Conservation (phyloP, 495 filamentous ascomycete species). For the Xylaria nigripes region DNA sequence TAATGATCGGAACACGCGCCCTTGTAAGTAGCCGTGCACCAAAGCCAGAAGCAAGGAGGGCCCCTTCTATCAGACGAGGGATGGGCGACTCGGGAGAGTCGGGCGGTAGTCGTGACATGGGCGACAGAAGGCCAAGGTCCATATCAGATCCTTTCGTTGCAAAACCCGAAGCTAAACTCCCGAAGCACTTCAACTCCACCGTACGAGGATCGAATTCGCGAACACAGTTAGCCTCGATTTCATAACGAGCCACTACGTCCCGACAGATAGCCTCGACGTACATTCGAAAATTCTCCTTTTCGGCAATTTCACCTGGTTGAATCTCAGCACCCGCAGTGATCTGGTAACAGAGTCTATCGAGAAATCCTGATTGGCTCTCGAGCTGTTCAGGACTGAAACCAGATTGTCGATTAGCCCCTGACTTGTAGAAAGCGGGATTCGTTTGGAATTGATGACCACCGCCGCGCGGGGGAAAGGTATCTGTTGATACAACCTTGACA, state of each 20-base stretch:
- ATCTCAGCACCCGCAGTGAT: conserved; percentile 42
- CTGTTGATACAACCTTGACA: conserved; percentile 11
- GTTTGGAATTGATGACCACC: conserved; percentile 1
- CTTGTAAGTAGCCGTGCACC: conserved; percentile 61
- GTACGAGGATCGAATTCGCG: conserved; percentile 36
- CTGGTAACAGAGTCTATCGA: conserved; percentile 37
- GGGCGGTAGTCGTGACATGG: conserved; percentile 40
- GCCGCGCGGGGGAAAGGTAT: conserved; percentile 17
- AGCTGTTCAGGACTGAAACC: conserved; percentile 29
- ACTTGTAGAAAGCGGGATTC: conserved; percentile 14
- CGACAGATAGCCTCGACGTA: conserved; percentile 50
- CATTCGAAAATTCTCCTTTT: conserved; percentile 56
- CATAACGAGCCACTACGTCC: conserved; percentile 43
- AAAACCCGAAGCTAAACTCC: conserved; percentile 65
- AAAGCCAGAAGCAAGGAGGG: conserved; percentile 58
- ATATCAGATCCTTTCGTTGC: conserved; percentile 67
- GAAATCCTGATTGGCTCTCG: conserved; percentile 34
- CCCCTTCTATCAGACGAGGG: conserved; percentile 58
- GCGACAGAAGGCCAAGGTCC: conserved; percentile 62
- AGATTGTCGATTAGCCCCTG: conserved; percentile 11
- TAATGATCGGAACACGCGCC: conserved; percentile 76
- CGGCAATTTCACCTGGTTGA: conserved; percentile 41
- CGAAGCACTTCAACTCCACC: conserved; percentile 59
- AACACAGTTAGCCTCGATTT: conserved; percentile 29
- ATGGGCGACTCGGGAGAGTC: conserved; percentile 46